phyloP scores from a whole-genome alignment of 2,329 filamentous ascomycete genomes.

The Cladosporium sp. region DNA sequence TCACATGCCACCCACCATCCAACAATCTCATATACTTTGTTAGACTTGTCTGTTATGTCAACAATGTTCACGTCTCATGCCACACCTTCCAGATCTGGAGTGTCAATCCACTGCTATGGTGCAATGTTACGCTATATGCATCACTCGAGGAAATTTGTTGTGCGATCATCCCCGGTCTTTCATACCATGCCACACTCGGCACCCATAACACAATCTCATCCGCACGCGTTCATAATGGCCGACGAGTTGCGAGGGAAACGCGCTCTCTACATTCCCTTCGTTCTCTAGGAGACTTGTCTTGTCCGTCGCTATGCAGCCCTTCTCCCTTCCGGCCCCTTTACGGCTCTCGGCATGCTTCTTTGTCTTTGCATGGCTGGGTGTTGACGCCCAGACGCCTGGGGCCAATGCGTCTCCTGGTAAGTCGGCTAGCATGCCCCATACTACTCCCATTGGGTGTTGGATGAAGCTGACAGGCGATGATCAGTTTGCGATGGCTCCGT shows the following conservation, averaged over 20 bases:
- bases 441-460: too few species aligned
- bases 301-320: slow-evolving; percentile 3
- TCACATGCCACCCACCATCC: not conserved
- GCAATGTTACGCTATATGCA: not conserved
- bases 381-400: not conserved
- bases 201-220: slow-evolving; percentile 21
- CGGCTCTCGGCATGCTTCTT: not conserved
- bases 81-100: not conserved
- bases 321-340: not conserved
- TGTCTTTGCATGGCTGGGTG: not conserved
- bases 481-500: not conserved
- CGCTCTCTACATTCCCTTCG: slow-evolving; percentile 13
- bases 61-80: not conserved
- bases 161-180: not conserved
- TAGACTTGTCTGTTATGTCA: not conserved
- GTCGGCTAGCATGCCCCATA: not conserved
- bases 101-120: not conserved
- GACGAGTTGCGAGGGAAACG: slow-evolving; percentile 24
- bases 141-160: slow-evolving; percentile 1
- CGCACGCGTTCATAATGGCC: slow-evolving; percentile 21
- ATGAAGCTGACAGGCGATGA: not conserved
- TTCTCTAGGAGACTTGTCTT: not conserved
- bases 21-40: not conserved
- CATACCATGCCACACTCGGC: slow-evolving; percentile 19
- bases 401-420: not conserved